Conservation (phyloP, 164 flowering plant species). For the Vitis cinerea region DNA sequence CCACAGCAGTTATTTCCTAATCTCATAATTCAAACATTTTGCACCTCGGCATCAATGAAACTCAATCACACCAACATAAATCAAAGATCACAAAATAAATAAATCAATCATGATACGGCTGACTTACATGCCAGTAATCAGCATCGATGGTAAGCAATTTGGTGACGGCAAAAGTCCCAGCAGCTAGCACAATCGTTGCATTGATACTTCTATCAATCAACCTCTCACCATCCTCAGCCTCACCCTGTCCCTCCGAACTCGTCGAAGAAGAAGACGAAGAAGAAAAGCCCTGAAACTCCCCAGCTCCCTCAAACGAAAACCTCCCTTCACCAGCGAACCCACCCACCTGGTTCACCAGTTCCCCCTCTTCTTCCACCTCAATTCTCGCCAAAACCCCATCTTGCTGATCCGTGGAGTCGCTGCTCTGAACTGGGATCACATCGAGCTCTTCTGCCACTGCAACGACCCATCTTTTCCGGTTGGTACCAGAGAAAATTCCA, state of each 20-base stretch:
- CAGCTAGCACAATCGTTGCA: conserved; percentile 81
- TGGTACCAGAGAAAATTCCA: conserved; percentile 17
- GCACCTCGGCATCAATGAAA: too few relatives aligned
- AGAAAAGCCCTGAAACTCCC: conserved; percentile 35
- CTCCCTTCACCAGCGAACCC: conserved; percentile 60
- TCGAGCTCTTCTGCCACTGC: conserved; percentile 51
- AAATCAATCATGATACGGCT: background rate
- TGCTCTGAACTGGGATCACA: conserved; percentile 68
- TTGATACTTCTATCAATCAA: conserved; percentile 72
- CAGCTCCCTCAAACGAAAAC: conserved; percentile 58
- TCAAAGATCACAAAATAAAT: conserved; percentile 7
- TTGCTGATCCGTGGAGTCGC: conserved; percentile 51
- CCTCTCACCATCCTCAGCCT: conserved; percentile 37
- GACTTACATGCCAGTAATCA: conserved; percentile 82
- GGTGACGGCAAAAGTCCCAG: conserved; percentile 63
- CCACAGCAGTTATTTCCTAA: too few relatives aligned
- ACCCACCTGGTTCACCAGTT: conserved; percentile 30
- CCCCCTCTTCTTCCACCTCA: conserved; percentile 36
- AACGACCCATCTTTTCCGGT: conserved; percentile 10
- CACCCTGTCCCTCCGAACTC: conserved; percentile 14
- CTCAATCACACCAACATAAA: conserved; percentile 17
- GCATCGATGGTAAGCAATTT: conserved; percentile 76
- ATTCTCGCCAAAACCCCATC: conserved; percentile 42
- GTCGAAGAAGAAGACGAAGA: conserved; percentile 27
- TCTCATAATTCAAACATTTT: too few relatives aligned